Evolutionary conservation across 495 filamentous ascomycete species (phyloP), one percentile per base, ranked within the genome.

Genomic region (Tuber umbilicatum): DNA sequence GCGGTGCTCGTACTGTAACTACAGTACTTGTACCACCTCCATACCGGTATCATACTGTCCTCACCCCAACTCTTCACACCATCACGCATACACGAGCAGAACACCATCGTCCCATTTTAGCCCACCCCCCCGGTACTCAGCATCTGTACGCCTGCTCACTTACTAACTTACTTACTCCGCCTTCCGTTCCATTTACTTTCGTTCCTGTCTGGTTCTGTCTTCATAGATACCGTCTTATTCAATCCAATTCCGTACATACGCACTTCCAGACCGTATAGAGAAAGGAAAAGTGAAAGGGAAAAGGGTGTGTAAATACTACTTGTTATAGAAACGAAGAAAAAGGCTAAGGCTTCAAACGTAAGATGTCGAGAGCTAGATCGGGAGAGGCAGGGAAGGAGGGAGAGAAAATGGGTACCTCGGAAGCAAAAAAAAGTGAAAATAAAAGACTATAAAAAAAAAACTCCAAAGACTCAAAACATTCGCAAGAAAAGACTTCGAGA

Each of bases 271-370:
- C 55, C 55, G 31, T 64, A 64, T 31, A 64, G 14, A 35, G 14
- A 64, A 64, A 35, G 55, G 16, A 64, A 64, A 64, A 64, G 23
- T 0, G n/a, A 64, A 35, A 64, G 2, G 55, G 27, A 6, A 35
- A 64, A 35, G 17, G 27, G 55, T 17, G 55, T 35, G 55, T 64
- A 64, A 64, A 64, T 64, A 64, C 55, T 64, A 64, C 55, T 64
- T 64, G 55, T 64, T 64, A 35, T 35, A 35, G 31, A 16, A 64
- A 64, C 27, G 35, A 14, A 0, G 27, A 17, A 64, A 31, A 31
- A 64, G 10, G 16, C 27, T 17, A 19, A 64, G 2, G 31, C 50
- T 64, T 64, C 55, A 64, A 17, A 64, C 55, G 35, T 64, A 64
- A 64, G 50, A 60, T 31, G 31, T 64, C 55, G 35, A 64, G 55